Base-by-base conservation (phyloP, 148 eudicot species). In the Limonium bicolor region DNA sequence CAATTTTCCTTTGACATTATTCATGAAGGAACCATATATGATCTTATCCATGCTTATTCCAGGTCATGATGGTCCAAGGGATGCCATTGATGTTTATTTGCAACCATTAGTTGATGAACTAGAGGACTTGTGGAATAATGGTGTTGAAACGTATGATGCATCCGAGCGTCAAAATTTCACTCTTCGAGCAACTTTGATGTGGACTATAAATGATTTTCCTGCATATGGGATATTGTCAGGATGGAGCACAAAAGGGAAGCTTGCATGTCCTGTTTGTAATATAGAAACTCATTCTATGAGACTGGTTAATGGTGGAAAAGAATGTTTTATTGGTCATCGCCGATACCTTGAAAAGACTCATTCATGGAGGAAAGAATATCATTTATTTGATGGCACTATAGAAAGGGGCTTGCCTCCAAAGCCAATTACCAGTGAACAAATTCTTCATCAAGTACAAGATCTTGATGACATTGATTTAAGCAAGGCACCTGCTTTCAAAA, bases 191-290 rank as follows among this genome's bases (percentile, higher is more conserved):
- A 31, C 44, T 1, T 33, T 65, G 1, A 15, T 66, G 15, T 60
- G 66, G 62, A 61, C 71, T 6, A 61, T 66, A 2, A 54, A 48
- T 27, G 62, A 66, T 36, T 61, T 66, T 27, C 66, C 62, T 0
- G 66, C 59, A 1, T 51, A 66, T 51, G 58, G 44, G 2, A 58
- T 59, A 55, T 27, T 65, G 23, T 65, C 60, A 9, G 51, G 70
- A 5, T 65, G 52, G 60, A 46, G 46, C 13, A 54, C 59, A 2
- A 5, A 20, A 1, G 50, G 59, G 10, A 11, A 34, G 12, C 3
- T 34, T 13, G 37, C 37, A 1, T 34, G 37, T 17, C 37, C 37
- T 4, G 4, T 13, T 34, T 34, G 7, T 34, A 1, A 11, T 4
- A 34, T 11, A 17, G 37, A 34, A 11, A 34, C 37, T 11, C 10